Evolutionary conservation across 2,329 filamentous ascomycete genomes (phyloP), one percentile per base, ranked within the genome.

Genomic region (Fusarium burgessii): DNA sequence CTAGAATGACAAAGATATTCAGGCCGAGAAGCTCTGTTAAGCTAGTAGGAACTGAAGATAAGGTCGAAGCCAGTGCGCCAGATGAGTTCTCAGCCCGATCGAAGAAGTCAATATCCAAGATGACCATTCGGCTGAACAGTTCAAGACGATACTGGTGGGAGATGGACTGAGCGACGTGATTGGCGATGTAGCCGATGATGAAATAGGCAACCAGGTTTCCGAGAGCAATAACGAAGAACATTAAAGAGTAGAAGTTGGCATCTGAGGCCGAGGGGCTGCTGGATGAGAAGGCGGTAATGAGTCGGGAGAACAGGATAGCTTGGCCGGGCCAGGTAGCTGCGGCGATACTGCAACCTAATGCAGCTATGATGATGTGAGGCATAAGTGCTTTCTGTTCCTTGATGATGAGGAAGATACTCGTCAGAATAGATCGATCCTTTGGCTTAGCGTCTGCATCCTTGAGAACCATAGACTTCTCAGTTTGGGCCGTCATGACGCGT

Each of bases 11-110:
- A 3, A 77, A 78, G 10, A 86, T 70, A 43, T 82, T 87, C 49
- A 81, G 75, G 4, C 82, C 81, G 47, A 86, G 79, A 6, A 87
- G 77, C 38, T 86, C 84, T 10, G 84, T 77, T 4, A 87, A 79
- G 2, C 82, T 84, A 29, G 84, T 78, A 2, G 81, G 77, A 3
- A 79, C 62, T 0, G 76, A 75, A 1, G 78, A 77, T 3, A 82
- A 62, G 4, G 76, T 75, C 27, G 76, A 77, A 6, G 76, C 74
- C 13, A 83, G 68, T 3, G 81, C 76, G 1, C 80, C 81, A 1
- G 77, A 74, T 9, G 77, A 76, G 65, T 81, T 80, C 32, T 78
- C 76, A 0, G 74, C 66, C 0, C 75, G 69, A 41, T 82, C 80
- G 36, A 81, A 82, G 62, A 81, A 82, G 7, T 78, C 76, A 15